Base-by-base conservation (phyloP, 2,329 filamentous ascomycete species). In the Trichoderma citrinoviride region DNA sequence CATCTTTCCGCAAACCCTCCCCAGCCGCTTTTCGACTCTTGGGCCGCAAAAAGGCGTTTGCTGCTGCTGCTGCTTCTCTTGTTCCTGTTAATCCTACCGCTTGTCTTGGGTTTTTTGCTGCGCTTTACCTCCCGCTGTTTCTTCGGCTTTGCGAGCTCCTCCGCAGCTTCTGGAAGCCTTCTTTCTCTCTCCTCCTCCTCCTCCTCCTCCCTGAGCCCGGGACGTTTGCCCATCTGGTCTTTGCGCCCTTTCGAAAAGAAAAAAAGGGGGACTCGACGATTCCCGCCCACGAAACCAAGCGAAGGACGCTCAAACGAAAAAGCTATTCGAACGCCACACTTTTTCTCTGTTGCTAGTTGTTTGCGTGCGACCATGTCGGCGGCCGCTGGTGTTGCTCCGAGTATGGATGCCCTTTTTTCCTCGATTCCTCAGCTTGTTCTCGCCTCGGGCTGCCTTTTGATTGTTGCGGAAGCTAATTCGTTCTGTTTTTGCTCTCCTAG, bases 401-500 rank as follows among this genome's bases (percentile, higher is more conserved):
- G 71, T 72, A 67, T 37, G 66, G 21, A 12, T 49, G 50, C 37
- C n/a, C 27, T 15, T 21, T 40, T 17, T 44, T 21, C 60, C 3
- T 46, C 27, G 33, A 37, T 37, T 37, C 33, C 33, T 37, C 33
- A 37, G 33, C 10, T 37, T 37, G 33, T 14, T 37, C 3, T n/a
- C n/a, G n/a, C n/a, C n/a, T n/a, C n/a, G n/a, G 40, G n/a, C 44
- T 49, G 53, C 43, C 25, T 46, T 12, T 44, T 37, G 15, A 15
- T 46, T 46, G 58, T 43, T 43, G 2, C 19, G n/a, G 12, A 15
- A 27, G 14, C 60, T 63, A 54, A 55, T 50, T 33, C 60, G 33
- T 70, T 72, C 72, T 64, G n/a, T 12, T 49, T 23, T 65, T n/a
- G n/a, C 52, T 14, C 50, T 52, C 47, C 43, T 56, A 87, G 84